Evolutionary conservation across 1,284 basidiomycete species (phyloP), one percentile per base, ranked within the genome.

Genomic region (Leccinum insolens): DNA sequence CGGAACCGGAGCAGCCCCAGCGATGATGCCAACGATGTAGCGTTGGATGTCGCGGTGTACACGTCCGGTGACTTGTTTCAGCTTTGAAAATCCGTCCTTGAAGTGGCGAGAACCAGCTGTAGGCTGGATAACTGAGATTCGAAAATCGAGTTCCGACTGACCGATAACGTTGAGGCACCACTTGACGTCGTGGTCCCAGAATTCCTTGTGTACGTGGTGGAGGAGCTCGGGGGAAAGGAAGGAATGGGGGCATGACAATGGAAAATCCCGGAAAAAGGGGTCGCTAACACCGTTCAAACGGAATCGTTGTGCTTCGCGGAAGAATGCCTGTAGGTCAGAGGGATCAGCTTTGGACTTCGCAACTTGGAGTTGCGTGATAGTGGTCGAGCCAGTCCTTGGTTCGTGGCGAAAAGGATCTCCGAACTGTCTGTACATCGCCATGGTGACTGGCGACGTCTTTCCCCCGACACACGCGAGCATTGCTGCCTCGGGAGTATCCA

Each of bases 221-320:
- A 70, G 64, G 2, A 58, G 1, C 37, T 68, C 64, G 2, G 64
- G 67, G 6, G 49, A 59, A n/a, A 70, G 9, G 28, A 69, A 65
- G 1, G 37, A 17, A n/a, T 59, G 55, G 14, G 62, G 68, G n/a
- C 34, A 62, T 11, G 68, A 64, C 31, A 69, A 20, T 8, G 59
- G 39, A 17, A 55, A 31, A 22, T 64, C 58, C 14, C 37, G 9
- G 44, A 67, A 69, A 9, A 69, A 69, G 37, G 58, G 69, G 3
- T 60, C 7, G 20, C 20, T 22, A 11, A 70, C 58, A 34, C 64
- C 64, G 49, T 59, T 68, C 17, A 70, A 41, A 39, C 17, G 34
- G 28, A 59, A 69, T 11, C 17, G 8, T 22, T 65, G 28, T 8
- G 22, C 52, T 34, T 66, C 22, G 7, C 25, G n/a, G 14, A 68